Evolutionary conservation across 2,329 filamentous ascomycete species (phyloP).

Genomic region (Ceratocystis diversiconidia): DNA sequence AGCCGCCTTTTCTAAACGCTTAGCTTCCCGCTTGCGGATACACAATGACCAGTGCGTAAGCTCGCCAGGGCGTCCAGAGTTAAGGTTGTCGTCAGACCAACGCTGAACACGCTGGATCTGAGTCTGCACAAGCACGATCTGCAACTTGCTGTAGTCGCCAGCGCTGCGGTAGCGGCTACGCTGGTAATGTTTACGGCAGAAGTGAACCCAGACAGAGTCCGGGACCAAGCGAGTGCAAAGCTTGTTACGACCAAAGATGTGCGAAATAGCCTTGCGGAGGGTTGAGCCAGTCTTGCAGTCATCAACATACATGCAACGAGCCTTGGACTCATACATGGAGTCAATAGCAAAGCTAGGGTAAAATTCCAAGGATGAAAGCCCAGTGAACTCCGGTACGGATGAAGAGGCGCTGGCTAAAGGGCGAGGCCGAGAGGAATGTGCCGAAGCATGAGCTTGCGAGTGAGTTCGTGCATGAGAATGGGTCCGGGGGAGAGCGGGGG

Average conservation of each 20-base stretch:
- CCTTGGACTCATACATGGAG: conserved; percentile 17
- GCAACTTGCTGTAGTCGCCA: conserved; percentile 43
- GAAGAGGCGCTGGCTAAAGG: conserved; percentile 4
- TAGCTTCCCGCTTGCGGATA: conserved; percentile 50
- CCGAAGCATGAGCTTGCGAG: not conserved
- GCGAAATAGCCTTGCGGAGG: conserved; percentile 61
- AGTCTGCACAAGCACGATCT: conserved; percentile 48
- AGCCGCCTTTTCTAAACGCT: conserved; percentile 30
- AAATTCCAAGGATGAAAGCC: conserved; percentile 14
- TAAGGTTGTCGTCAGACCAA: conserved; percentile 43
- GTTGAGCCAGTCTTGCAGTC: conserved; percentile 46
- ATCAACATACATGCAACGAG: conserved; percentile 18
- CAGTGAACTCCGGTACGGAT: conserved; percentile 8
- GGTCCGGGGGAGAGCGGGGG: not conserved
- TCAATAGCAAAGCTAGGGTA: conserved; percentile 17
- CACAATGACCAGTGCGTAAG: conserved; percentile 47
- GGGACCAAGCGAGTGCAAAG: conserved; percentile 58
- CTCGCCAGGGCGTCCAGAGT: conserved; percentile 27
- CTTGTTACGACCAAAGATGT: conserved; percentile 76
- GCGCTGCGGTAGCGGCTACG: conserved; percentile 55
- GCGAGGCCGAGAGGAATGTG: not conserved
- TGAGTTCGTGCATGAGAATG: not conserved
- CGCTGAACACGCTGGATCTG: conserved; percentile 48
- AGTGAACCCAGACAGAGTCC: conserved; percentile 55
- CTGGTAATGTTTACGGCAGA: conserved; percentile 74